A percentile compares a stretch with the other conserved stretches of the same genome.
Conservation (phyloP, 768 basidiomycete genomes). For the Amanita pallidorosea region DNA sequence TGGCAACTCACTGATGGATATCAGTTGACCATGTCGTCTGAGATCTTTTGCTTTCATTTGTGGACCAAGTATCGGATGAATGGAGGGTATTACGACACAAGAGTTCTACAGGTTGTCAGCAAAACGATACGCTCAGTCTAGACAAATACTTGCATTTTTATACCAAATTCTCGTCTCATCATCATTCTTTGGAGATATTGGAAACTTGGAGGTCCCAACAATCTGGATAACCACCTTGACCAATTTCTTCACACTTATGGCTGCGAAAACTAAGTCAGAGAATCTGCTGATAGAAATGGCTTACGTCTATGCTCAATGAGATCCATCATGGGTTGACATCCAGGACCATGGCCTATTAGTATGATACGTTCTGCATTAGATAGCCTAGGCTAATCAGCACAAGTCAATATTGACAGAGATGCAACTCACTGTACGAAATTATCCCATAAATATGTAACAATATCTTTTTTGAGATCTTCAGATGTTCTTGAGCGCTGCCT, state of each 20-base stretch:
- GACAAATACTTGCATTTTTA: conserved; percentile 34
- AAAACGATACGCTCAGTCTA: not conserved
- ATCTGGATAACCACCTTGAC: conserved; percentile 75
- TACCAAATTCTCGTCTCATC: conserved; percentile 66
- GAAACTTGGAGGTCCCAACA: conserved; percentile 51
- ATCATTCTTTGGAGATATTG: conserved; percentile 40
- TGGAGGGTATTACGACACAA: conserved; percentile 54
- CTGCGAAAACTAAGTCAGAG: not conserved
- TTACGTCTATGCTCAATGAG: conserved; percentile 64
- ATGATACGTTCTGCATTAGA: conserved; percentile 64
- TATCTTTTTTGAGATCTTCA: conserved; percentile 39
- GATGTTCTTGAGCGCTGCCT: conserved; percentile 27
- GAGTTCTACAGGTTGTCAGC: conserved; percentile 46
- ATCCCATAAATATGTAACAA: conserved; percentile 89
- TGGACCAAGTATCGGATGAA: conserved; percentile 43
- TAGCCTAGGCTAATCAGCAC: conserved; percentile 36
- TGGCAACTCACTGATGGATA: conserved; percentile 44
- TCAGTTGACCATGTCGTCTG: conserved; percentile 55
- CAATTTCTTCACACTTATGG: conserved; percentile 38
- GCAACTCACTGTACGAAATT: conserved; percentile 82
- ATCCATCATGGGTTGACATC: conserved; percentile 66
- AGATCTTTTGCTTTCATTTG: conserved; percentile 29
- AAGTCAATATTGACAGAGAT: not conserved
- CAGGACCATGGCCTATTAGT: conserved; percentile 81
- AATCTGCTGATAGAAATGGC: conserved; percentile 8